Evolutionary conservation across 495 filamentous ascomycete genomes (phyloP).

Genomic region (Daldinia concentrica): DNA sequence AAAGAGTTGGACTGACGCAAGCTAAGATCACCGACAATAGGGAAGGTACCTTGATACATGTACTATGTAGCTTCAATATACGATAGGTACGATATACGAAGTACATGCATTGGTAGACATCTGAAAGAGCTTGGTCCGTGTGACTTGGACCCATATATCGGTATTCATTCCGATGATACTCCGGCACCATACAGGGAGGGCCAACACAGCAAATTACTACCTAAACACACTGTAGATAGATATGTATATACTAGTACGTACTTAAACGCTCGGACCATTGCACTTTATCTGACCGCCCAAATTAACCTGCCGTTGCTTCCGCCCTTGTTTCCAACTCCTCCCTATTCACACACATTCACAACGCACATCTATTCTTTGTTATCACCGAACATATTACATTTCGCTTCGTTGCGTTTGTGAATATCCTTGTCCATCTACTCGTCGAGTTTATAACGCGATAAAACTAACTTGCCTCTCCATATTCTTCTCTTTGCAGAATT

Average conservation of each 20-base stretch:
- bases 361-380: conserved; percentile 8
- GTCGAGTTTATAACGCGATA: conserved; percentile 11
- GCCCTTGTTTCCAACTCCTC: not conserved
- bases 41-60: conserved; percentile 2
- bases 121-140: not conserved
- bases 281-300: not conserved
- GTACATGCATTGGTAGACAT: not conserved
- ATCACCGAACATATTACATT: conserved; percentile 10
- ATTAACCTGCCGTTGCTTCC: not conserved
- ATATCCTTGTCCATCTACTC: conserved; percentile 15
- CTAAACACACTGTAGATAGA: too few relatives aligned
- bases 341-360: conserved; percentile 3
- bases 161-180: not conserved
- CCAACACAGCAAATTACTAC: not conserved
- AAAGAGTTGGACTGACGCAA: conserved; percentile 13
- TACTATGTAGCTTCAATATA: not conserved
- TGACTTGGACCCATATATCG: not conserved
- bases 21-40: conserved; percentile 3
- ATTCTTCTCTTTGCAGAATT: conserved; percentile 7
- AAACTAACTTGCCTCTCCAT: not conserved
- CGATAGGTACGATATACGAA: not conserved
- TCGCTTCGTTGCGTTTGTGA: conserved; percentile 7
- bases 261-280: not conserved
- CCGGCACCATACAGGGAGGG: not conserved
- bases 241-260: too few relatives aligned